Conservation (phyloP, 257 asterid genomes). For the Apocynum venetum region DNA sequence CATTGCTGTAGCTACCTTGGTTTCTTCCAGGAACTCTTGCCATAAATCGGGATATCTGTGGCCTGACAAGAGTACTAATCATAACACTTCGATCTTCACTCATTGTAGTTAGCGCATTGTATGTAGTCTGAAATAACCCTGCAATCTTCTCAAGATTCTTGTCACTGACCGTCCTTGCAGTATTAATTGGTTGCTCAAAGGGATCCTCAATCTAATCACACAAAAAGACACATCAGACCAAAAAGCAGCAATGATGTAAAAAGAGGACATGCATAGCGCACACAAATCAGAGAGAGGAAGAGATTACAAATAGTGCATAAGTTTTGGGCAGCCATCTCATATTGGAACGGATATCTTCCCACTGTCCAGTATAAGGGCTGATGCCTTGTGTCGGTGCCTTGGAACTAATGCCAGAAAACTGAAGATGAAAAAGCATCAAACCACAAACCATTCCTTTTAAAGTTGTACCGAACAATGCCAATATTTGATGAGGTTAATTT, state of each 20-base stretch:
- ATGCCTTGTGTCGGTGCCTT: conserved; percentile 68
- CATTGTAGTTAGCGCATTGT: conserved; percentile 35
- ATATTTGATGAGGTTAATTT: conserved; percentile 5
- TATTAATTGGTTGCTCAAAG: conserved; percentile 81
- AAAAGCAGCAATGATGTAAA: background rate
- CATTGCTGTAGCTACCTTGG: conserved; percentile 29
- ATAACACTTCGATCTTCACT: conserved; percentile 33
- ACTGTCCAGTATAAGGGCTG: conserved; percentile 55
- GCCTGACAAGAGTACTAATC: conserved; percentile 46
- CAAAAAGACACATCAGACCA: background rate
- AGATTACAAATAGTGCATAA: conserved; percentile 63
- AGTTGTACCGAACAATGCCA: background rate
- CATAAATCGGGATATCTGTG: conserved; percentile 34
- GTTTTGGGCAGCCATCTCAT: conserved; percentile 95
- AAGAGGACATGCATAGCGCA: background rate
- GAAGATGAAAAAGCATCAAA: conserved; percentile 30
- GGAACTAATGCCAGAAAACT: conserved; percentile 69
- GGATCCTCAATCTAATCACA: conserved; percentile 85
- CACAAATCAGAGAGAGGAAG: conserved; percentile 22
- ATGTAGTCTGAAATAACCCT: conserved; percentile 50
- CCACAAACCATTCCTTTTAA: conserved; percentile 14
- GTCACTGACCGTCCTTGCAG: conserved; percentile 67
- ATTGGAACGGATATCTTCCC: conserved; percentile 79
- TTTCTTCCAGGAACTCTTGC: conserved; percentile 25
- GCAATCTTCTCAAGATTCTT: conserved; percentile 50